Evolutionary conservation across 495 filamentous ascomycete species (phyloP).

Genomic region (Pseudoneurospora amorphoporcata): DNA sequence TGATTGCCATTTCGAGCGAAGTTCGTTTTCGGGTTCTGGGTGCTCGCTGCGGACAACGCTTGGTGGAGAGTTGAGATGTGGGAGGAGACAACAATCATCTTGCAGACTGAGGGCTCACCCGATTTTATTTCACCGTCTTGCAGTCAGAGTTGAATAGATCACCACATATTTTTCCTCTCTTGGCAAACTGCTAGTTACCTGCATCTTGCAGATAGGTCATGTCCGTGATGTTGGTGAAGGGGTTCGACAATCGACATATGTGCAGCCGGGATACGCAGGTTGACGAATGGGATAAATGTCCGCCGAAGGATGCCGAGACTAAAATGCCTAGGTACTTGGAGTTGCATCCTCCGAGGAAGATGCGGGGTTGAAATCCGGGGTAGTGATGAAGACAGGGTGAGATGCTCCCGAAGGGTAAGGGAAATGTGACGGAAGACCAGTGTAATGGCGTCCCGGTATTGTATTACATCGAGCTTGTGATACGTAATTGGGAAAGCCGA

Average conservation of each 20-base stretch:
- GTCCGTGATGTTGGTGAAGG: neutral
- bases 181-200: neutral
- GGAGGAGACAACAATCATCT: neutral
- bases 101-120: neutral
- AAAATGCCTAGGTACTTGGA: slow-evolving; percentile 17
- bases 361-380: slow-evolving; percentile 9
- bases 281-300: neutral
- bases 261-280: neutral
- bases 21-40: neutral
- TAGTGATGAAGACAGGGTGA: neutral
- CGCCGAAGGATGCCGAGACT: neutral
- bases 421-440: neutral
- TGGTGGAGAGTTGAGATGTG: neutral
- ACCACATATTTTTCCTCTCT: neutral
- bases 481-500: neutral
- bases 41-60: neutral
- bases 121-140: neutral
- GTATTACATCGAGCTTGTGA: neutral
- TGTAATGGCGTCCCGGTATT: neutral
- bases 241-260: neutral
- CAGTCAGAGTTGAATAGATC: neutral
- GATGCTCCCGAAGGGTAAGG: neutral
- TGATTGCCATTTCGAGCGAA: slow-evolving; percentile 13
- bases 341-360: slow-evolving; percentile 16
- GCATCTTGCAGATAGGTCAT: neutral